Evolutionary conservation across 2,329 filamentous ascomycete genomes (phyloP).

Genomic region (Stenocarpella maydis): DNA sequence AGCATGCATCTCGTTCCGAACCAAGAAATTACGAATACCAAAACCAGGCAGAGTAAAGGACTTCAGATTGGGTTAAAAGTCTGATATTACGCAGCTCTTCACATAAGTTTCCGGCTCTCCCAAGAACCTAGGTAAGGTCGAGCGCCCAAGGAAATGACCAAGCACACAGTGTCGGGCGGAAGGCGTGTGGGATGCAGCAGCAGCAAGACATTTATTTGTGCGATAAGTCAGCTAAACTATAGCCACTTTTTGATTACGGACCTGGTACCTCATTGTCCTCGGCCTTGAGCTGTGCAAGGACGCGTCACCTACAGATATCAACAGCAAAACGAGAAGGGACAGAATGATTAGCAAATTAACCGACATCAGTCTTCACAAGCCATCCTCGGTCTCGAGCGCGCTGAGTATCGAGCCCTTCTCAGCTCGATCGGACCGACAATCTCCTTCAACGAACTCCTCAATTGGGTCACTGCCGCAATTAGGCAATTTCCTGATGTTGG

Average conservation of each 20-base stretch:
- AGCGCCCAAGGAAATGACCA: neutral
- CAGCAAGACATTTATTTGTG: neutral
- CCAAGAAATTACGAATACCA: neutral
- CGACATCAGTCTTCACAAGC: neutral
- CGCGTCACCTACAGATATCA: neutral
- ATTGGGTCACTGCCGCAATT: slow-evolving; percentile 44
- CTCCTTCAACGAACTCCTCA: slow-evolving; percentile 42
- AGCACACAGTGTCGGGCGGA: neutral
- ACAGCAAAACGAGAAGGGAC: neutral
- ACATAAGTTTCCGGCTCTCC: neutral
- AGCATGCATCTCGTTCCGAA: neutral
- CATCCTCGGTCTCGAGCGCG: slow-evolving; percentile 38
- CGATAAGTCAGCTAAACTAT: no score
- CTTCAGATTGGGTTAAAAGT: no score
- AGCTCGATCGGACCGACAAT: slow-evolving; percentile 10
- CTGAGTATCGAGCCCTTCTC: slow-evolving; percentile 39
- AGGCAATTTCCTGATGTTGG: slow-evolving; percentile 43
- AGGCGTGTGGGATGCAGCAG: no score
- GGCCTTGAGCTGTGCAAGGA: neutral
- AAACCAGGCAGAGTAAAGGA: no score
- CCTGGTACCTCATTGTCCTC: neutral
- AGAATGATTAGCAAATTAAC: neutral
- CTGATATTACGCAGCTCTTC: neutral
- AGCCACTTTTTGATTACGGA: neutral
- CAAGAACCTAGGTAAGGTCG: neutral